Evolutionary conservation across 768 basidiomycete species (phyloP), one percentile per base, ranked within the genome.

Genomic region (Mrakia blollopis): DNA sequence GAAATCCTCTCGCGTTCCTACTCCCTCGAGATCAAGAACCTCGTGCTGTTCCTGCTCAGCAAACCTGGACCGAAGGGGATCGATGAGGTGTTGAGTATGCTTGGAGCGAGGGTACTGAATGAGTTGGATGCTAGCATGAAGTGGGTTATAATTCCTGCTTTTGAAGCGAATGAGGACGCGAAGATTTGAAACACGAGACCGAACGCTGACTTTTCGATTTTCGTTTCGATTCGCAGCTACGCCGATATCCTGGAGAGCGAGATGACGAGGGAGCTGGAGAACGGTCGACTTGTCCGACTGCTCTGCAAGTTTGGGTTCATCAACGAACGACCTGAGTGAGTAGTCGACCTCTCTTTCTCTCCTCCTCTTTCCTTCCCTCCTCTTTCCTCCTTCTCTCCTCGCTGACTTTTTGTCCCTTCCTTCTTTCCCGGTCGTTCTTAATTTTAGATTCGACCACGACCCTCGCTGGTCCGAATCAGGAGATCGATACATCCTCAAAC

Each of bases 381-480:
- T 25, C 5, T 57, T 41, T 41, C 54, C 68, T 25, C 16, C 16
- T 28, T 37, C 61, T 67, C n/a, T 74, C 35, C 9, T 37, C 54
- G 16, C 25, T n/a, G 57, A 21, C n/a, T 54, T 10, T 8, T 35
- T 6, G 52, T 50, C 41, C 67, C 54, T 71, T 25, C 16, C 21
- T 32, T 47, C 61, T 67, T n/a, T 74, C 35, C 9, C 21, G 44
- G 8, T 47, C 44, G 7, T 50, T 50, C 7, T 57, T 57, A 1
- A 3, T 57, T n/a, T 10, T 9, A 95, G 94, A 80, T 97, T 97
- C 80, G 91, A 94, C n/a, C 90, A 91, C 60, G 96, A 98, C 81
- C 89, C 92, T 2, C 88, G 95, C 3, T 99, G 97, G 97, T 94
- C 95, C 18, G 97, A 99, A 82, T 98, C 97, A 0, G 97, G 97